Base-by-base conservation (phyloP, 768 basidiomycete species). In the Gloeophyllum trabeum region DNA sequence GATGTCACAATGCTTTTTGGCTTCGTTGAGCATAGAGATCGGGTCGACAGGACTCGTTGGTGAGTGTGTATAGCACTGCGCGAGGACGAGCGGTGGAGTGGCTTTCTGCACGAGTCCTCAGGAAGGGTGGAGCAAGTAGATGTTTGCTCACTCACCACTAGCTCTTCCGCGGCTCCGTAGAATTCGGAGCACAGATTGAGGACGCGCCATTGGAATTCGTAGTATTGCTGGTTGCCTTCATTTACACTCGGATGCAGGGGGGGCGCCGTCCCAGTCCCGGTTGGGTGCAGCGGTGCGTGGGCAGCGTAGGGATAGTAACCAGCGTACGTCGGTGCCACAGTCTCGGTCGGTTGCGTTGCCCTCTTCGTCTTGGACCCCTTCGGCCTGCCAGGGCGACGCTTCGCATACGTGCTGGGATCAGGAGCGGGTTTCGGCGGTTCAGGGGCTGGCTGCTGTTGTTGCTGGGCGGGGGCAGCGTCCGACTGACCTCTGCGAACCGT, bases 181-280 rank as follows among this genome's bases (percentile, higher is more conserved):
- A 89, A 89, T 55, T 89, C 86, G 1, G 82, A 78, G 58, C 85
- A 89, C 30, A 89, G 63, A 52, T 85, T 85, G 44, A 88, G 58
- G 30, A 86, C 75, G 42, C 83, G 76, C 85, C 85, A 88, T 56
- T 88, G 85, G 53, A 88, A 88, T 54, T 88, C 83, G 58, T 84
- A 85, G 57, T 84, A 87, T 52, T 79, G 76, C 47, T 84, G 79
- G 54, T 83, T 83, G 48, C 79, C 75, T 2, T 76, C 64, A 43
- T 72, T 74, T 20, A 78, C 63, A 35, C 67, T 67, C n/a, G 61
- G 51, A 20, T 52, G 42, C 26, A 48, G 49, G 4, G 55, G 54
- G 6, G 51, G 54, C 3, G 3, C 3, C 20, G 2, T 14, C 12
- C 10, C 39, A 12, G 39, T 10, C 19, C 24, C 7, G 6, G 12